A percentile compares a stretch with the other conserved stretches of the same genome.
These are phyloP conservation scores for Litchi chinensis DNA, from an alignment of 345 rosid species.

Conservation along the genomic window DNA sequence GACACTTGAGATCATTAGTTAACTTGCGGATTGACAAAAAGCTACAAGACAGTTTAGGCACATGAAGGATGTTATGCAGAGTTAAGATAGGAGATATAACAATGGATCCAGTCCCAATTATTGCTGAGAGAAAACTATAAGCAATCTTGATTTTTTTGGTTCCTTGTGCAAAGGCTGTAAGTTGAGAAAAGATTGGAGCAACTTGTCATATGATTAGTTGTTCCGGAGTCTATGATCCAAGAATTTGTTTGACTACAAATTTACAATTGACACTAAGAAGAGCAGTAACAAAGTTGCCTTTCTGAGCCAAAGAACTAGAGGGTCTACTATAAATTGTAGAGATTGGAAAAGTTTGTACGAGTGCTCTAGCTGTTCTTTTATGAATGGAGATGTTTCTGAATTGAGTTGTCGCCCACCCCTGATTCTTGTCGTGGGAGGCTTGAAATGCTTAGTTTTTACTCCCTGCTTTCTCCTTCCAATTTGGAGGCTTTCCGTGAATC, in stretches of 20 bases:
- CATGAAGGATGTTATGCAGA: not conserved
- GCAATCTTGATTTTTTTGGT: constrained; percentile 1
- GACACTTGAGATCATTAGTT: constrained; percentile 2
- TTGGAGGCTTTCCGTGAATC: no score
- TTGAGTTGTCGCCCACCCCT: no score
- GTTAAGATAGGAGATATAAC: not conserved
- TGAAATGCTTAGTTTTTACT: no score
- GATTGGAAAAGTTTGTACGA: not conserved
- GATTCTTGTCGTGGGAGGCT: no score
- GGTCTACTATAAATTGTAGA: not conserved
- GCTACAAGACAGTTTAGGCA: not conserved
- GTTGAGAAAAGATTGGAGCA: not conserved
- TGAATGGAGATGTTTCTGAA: not conserved
- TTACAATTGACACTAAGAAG: not conserved
- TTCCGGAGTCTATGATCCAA: constrained; percentile 3
- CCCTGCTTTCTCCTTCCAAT: no score
- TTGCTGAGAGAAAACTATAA: not conserved
- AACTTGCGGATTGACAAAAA: not conserved
- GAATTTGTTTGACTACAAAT: no score
- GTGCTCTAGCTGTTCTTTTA: not conserved
- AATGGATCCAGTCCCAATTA: not conserved
- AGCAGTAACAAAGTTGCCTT: not conserved
- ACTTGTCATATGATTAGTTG: constrained; percentile 4
- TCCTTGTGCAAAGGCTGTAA: not conserved
- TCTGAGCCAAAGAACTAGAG: not conserved